Evolutionary conservation across 2,329 filamentous ascomycete genomes (phyloP), one percentile per base, ranked within the genome.

Genomic region (Huntiella bhutanensis): DNA sequence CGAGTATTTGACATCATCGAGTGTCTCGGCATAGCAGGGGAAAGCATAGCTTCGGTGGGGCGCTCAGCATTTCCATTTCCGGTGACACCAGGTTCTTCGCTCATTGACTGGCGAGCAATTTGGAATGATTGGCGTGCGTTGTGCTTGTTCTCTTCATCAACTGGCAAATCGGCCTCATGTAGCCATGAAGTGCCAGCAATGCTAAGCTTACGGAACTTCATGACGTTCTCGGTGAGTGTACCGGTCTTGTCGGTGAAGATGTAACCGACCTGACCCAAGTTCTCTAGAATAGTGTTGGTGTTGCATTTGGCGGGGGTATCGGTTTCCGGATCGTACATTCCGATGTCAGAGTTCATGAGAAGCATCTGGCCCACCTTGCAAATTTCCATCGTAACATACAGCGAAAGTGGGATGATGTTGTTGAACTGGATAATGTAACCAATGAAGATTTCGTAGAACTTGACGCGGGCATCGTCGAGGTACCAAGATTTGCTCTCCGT

Each of bases 381-480:
- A 49, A 93, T 69, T 53, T 96, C 87, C 59, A 96, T 67, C 57
- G 80, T 91, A 54, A 96, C 83, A 54, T 94, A 96, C 1, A 96
- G 70, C 0, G 86, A 85, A 12, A 96, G 71, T 0, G 88, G 88
- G 49, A 95, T 87, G 62, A 94, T 77, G 35, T 91, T 96, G 60
- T 95, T 96, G 63, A 93, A 93, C 76, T 94, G 88, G 62, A 96
- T 94, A 53, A 93, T 76, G 58, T 86, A 95, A 0, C 83, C 86
- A 22, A 88, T 79, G 52, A 95, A 79, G 50, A 92, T 85, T 33
- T 86, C 77, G 53, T 84, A 75, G 54, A 84, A 82, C 1, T 73
- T 68, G n/a, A 94, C 83, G 4, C 66, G 69, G 1, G 83, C 80
- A 46, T 74, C 62, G 3, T 67, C 60, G 13, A 95, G 65, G 55